These are phyloP conservation scores for Lenwebbia sp. DNA, from an alignment of 345 rosid genomes.

Conservation along the genomic window DNA sequence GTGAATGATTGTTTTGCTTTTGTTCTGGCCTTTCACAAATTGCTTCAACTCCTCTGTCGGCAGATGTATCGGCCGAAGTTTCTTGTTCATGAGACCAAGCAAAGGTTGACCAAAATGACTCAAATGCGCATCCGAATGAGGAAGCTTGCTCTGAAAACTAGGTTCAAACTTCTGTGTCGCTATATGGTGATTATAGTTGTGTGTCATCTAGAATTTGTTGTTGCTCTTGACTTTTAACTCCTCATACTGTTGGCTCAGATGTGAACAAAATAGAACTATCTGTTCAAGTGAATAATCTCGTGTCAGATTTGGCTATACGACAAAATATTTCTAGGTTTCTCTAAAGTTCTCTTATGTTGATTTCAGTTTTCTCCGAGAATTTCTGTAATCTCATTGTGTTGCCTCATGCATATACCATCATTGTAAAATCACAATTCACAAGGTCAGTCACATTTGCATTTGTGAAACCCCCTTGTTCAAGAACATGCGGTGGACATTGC, in stretches of 20 bases:
- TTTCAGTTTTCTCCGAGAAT: not conserved
- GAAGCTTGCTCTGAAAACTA: too few relatives aligned
- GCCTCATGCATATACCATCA: not conserved
- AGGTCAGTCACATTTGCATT: not conserved
- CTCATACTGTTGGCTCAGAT: not conserved
- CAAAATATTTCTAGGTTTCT: not conserved
- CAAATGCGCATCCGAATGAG: too few relatives aligned
- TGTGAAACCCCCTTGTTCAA: not conserved
- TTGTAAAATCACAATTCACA: not conserved
- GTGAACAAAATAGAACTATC: not conserved
- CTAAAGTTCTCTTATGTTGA: not conserved
- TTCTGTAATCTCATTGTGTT: not conserved
- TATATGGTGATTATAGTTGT: not conserved
- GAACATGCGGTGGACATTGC: not conserved
- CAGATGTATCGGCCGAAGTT: too few relatives aligned
- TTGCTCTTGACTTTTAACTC: not conserved
- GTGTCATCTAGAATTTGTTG: not conserved
- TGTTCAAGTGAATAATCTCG: not conserved
- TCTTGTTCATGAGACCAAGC: too few relatives aligned
- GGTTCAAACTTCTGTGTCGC: too few relatives aligned
- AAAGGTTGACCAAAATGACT: too few relatives aligned
- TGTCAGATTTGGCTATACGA: not conserved
- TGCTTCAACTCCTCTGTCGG: too few relatives aligned
- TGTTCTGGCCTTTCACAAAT: too few relatives aligned
- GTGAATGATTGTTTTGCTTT: too few relatives aligned